Percentiles rank a stretch among this genome's conserved stretches.
These are phyloP conservation scores for Aspergillus conjunctus DNA, from an alignment of 495 filamentous ascomycete species.

Conservation along the genomic window DNA sequence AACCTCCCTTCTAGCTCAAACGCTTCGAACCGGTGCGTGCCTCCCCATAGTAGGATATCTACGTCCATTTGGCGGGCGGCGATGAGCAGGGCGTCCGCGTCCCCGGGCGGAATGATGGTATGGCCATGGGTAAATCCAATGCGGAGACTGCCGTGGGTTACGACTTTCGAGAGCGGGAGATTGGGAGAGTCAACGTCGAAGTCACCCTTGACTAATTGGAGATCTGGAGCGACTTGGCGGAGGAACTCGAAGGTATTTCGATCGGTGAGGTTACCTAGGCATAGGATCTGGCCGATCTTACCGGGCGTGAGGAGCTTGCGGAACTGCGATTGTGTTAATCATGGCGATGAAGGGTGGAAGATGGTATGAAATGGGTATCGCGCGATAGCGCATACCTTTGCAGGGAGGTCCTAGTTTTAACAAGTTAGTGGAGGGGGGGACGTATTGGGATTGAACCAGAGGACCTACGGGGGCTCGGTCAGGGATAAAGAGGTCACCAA, in stretches of 20 bases:
- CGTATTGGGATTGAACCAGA: neutral
- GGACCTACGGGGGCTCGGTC: constrained; percentile 79
- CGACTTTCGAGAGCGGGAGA: constrained; percentile 88
- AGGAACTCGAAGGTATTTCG: constrained; percentile 94
- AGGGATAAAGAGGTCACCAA: constrained; percentile 97
- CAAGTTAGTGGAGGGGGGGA: constrained; percentile 25
- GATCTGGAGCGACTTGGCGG: constrained; percentile 84
- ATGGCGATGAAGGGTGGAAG: constrained; percentile 7
- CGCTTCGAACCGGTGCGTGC: constrained; percentile 96
- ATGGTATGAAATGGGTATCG: neutral
- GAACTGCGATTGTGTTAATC: constrained; percentile 63
- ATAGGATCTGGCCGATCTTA: constrained; percentile 97
- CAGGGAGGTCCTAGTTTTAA: constrained; percentile 73
- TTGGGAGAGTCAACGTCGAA: constrained; percentile 92
- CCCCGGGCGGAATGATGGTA: constrained; percentile 86
- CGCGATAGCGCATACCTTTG: constrained; percentile 65
- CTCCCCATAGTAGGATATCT: constrained; percentile 94
- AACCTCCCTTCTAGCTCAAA: constrained; percentile 99
- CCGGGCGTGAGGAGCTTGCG: constrained; percentile 96
- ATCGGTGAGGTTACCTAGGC: constrained; percentile 95
- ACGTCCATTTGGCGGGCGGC: constrained; percentile 95
- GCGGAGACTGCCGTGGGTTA: constrained; percentile 88
- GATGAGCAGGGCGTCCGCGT: constrained; percentile 88
- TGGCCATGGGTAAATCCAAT: constrained; percentile 98
- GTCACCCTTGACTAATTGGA: constrained; percentile 93